Evolutionary conservation across 495 filamentous ascomycete genomes (phyloP), one percentile per base, ranked within the genome.

Genomic region (Paragyromitra xinjiangensis): DNA sequence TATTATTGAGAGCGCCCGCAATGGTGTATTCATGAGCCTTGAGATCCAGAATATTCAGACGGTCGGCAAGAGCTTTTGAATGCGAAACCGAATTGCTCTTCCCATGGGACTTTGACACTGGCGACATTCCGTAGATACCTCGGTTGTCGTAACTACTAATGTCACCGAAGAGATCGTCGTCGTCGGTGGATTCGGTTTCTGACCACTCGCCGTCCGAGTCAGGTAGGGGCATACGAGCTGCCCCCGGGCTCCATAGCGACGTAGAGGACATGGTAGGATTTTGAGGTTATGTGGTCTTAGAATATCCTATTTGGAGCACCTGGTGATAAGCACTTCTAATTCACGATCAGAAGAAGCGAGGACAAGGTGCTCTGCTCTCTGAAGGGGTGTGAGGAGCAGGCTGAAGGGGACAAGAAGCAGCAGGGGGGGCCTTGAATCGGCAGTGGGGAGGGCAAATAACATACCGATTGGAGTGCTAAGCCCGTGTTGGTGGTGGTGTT

Each of bases 11-110:
- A 50, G 78, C 75, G 24, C 80, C 78, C 3, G 80, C 75, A 42
- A 82, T 78, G 0, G 80, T 81, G 55, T 82, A 82, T 42, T 81
- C 79, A 7, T 79, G 70, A 12, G 80, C 80, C 66, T 82, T 82
- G 39, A 82, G 64, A 50, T 79, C 75, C 7, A 80, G 64, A 42
- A 61, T 61, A 29, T 75, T 80, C 37, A 79, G 66, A 24, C 75
- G 75, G 9, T 79, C 75, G 61, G 77, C 77, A 14, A 78, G 55
- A 40, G 66, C 55, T 24, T 79, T 64, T 11, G 77, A 69, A 53
- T 71, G 77, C 42, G 51, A 70, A 55, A 78, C 67, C n/a, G 74
- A 79, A 70, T 61, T 73, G 67, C 19, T 77, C 29, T 78, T 70
- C 8, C 51, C 74, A 6, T 61, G 22, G 22, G 26, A 9, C n/a